Conservation (phyloP, 2,329 filamentous ascomycete genomes). For the Claviceps sp. region DNA sequence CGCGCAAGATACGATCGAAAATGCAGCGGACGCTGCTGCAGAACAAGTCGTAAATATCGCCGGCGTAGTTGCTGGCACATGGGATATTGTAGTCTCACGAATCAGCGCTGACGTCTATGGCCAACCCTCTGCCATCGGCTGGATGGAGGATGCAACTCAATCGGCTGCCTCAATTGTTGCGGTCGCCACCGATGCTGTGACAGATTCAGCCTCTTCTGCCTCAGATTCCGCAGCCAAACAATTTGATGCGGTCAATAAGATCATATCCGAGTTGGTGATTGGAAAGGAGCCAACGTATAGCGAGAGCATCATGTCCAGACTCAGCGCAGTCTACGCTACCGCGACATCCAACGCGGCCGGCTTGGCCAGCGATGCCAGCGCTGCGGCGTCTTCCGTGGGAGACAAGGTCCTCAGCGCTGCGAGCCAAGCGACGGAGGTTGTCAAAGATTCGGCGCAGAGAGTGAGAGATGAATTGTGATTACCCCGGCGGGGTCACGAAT, state of each 20-base stretch:
- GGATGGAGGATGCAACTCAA: constrained; percentile 33
- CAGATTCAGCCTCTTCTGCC: constrained; percentile 33
- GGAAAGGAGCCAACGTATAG: constrained; percentile 73
- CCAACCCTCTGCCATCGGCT: constrained; percentile 43
- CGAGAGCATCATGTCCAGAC: constrained; percentile 61
- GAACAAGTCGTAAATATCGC: constrained; percentile 24
- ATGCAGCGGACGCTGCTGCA: constrained; percentile 31
- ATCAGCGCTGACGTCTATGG: constrained; percentile 61
- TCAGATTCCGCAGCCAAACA: constrained; percentile 47
- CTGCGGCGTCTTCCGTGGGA: constrained; percentile 19
- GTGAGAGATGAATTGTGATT: constrained; percentile 30
- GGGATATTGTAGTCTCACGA: constrained; percentile 37
- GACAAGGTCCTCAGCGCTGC: constrained; percentile 24
- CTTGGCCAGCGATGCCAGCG: constrained; percentile 21
- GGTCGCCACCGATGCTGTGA: constrained; percentile 37
- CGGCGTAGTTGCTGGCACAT: constrained; percentile 24
- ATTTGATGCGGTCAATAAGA: constrained; percentile 54
- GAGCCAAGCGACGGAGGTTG: constrained; percentile 27
- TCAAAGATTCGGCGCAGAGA: constrained; percentile 24
- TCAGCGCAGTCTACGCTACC: constrained; percentile 60
- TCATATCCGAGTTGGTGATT: constrained; percentile 62
- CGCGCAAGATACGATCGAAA: constrained; percentile 24
- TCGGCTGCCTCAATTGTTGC: constrained; percentile 44
- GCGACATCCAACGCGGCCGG: constrained; percentile 43
- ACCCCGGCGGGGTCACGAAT: neutral